Conservation (phyloP, 2,329 filamentous ascomycete species). For the Microcera coccophila region DNA sequence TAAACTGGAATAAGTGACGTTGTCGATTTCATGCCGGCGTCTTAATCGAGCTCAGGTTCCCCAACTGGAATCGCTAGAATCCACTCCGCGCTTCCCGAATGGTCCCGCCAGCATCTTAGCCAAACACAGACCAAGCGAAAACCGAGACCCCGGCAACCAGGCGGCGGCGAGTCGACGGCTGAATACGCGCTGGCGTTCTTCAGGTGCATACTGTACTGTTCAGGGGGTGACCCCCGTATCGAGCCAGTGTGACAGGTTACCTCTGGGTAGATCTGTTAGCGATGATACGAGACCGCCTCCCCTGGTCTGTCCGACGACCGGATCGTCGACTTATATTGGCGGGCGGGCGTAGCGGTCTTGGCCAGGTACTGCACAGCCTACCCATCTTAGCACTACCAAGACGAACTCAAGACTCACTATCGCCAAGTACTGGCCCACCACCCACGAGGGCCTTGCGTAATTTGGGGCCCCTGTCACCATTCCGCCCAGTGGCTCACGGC, state of each 20-base stretch:
- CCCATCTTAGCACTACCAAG: conserved; percentile 14
- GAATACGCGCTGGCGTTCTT: neutral
- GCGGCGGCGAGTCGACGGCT: neutral
- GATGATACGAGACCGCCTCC: conserved; percentile 28
- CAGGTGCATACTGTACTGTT: neutral
- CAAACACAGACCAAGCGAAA: neutral
- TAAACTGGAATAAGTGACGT: too few species aligned
- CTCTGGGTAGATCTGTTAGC: conserved; percentile 26
- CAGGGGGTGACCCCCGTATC: neutral
- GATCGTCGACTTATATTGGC: neutral
- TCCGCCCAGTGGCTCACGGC: conserved; percentile 10
- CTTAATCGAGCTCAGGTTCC: too few species aligned
- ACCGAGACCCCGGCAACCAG: neutral
- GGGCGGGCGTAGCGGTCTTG: neutral
- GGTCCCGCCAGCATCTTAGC: neutral
- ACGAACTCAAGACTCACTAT: conserved; percentile 18
- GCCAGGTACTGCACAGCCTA: conserved; percentile 27
- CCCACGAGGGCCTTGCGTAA: conserved; percentile 8
- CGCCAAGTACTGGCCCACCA: conserved; percentile 17
- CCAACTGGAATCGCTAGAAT: neutral
- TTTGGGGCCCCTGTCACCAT: conserved; percentile 8
- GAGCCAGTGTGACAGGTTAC: conserved; percentile 11
- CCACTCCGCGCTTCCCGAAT: neutral
- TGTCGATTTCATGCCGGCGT: too few species aligned
- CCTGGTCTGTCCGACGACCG: conserved; percentile 9